A percentile compares a stretch with the other conserved stretches of the same genome.
phyloP scores from a whole-genome alignment of 2,329 filamentous ascomycete genomes.

The Trichoderma brevicompactum region DNA sequence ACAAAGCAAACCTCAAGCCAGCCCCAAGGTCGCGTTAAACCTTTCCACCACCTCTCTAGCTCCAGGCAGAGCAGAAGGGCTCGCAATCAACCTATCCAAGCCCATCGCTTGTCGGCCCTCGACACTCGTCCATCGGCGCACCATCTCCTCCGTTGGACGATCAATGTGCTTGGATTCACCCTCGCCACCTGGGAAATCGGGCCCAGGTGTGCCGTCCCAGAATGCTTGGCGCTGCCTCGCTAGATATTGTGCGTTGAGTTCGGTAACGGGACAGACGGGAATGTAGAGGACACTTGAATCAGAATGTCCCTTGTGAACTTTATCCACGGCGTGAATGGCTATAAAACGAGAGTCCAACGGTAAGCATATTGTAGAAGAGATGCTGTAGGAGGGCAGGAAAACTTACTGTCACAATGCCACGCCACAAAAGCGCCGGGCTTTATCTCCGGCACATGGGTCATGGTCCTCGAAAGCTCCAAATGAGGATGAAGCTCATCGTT shows the following conservation, averaged over 20 bases:
- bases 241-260: slow-evolving; percentile 73
- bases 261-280: slow-evolving; percentile 80
- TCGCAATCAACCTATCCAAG: slow-evolving; percentile 45
- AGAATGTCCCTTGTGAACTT: slow-evolving; percentile 67
- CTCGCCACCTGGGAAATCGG: slow-evolving; percentile 72
- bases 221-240: slow-evolving; percentile 73
- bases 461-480: slow-evolving; percentile 66
- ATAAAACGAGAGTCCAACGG: background rate
- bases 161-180: slow-evolving; percentile 64
- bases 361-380: background rate
- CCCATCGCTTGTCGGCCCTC: slow-evolving; percentile 52
- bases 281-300: slow-evolving; percentile 92
- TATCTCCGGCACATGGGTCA: slow-evolving; percentile 72
- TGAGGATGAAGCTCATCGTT: slow-evolving; percentile 72
- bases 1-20: slow-evolving; percentile 35
- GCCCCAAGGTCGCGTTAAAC: slow-evolving; percentile 52
- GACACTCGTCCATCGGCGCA: slow-evolving; percentile 40
- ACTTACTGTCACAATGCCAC: slow-evolving; percentile 78
- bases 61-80: slow-evolving; percentile 39
- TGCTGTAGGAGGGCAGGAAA: background rate
- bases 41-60: slow-evolving; percentile 44
- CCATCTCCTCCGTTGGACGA: slow-evolving; percentile 48
- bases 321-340: slow-evolving; percentile 82
- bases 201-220: slow-evolving; percentile 66
- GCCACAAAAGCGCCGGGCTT: slow-evolving; percentile 77